Evolutionary conservation across 495 filamentous ascomycete species (phyloP).

Genomic region (Talaromyces liani): DNA sequence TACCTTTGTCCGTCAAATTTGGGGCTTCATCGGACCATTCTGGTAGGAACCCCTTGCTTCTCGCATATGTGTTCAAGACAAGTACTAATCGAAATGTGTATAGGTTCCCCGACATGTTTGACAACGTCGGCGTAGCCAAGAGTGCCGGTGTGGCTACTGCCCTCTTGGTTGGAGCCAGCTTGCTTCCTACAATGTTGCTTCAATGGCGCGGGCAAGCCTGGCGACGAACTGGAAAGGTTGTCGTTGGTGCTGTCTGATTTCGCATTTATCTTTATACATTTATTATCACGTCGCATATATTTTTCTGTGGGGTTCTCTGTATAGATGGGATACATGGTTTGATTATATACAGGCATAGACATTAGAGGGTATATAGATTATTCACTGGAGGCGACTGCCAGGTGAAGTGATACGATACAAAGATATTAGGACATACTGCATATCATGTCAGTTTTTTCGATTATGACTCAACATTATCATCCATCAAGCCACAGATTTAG

Average conservation of each 20-base stretch:
- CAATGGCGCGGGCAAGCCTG: conserved; percentile 26
- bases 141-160: conserved; percentile 19
- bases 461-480: background rate
- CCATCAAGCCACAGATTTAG: background rate
- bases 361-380: background rate
- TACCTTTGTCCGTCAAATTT: conserved; percentile 29
- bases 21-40: conserved; percentile 39
- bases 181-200: conserved; percentile 13
- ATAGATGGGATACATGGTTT: background rate
- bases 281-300: background rate
- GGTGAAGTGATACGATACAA: background rate
- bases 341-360: too few species aligned
- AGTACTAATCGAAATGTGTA: conserved; percentile 15
- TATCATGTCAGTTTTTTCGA: background rate
- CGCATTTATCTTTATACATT: background rate
- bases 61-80: background rate
- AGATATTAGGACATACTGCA: background rate
- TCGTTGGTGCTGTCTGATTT: background rate
- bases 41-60: conserved; percentile 16
- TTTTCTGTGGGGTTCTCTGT: background rate
- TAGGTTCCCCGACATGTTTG: conserved; percentile 30
- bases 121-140: conserved; percentile 19
- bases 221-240: conserved; percentile 8
- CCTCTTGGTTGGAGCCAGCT: background rate
- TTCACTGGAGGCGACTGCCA: background rate